Evolutionary conservation across 306 rosid genomes (phyloP), one percentile per base, ranked within the genome.

Genomic region (Canavalia gladiata): DNA sequence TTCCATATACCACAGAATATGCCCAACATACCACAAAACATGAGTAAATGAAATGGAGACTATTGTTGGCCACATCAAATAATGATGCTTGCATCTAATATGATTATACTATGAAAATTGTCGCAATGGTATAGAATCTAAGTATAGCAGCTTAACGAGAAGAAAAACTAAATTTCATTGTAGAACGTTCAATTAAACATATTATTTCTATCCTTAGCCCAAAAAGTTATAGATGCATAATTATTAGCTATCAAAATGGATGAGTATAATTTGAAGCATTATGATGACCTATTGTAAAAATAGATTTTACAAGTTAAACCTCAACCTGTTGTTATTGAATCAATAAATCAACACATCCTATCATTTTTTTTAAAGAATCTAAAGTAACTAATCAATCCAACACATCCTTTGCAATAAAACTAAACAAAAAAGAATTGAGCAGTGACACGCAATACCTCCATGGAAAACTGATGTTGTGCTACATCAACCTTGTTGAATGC

Each of bases 401-500:
- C 13, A 10, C 46, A 68, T 74, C 31, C 35, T 41, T 55, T 5
- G 39, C 5, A 62, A 45, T n/a, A 47, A 70, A 60, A 69, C 55
- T 57, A 10, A 59, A 47, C 46, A 69, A 28, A 33, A 41, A 1
- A 62, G 63, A 80, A 56, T 69, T 65, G 28, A 51, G 66, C 39
- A 50, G 51, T 59, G 66, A 71, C 69, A 54, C 66, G 72, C 49
- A 76, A 81, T 88, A 95, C 99, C 99, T 95, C 94, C 81, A 93
- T 69, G 72, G 99, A 98, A 76, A 95, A 95, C 73, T 92, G 87
- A 81, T 93, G 99, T 39, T 89, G 85, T 33, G 98, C 96, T 54
- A 89, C 92, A 43, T 93, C 98, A 46, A 76, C 87, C 82, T 95
- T 92, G 91, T 95, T 93, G 84, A 95, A 95, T 41, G 91, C 94